Percentiles rank a stretch among this genome's conserved stretches.
Conservation (phyloP, 2,329 filamentous ascomycete species). For the Fusarium xyrophilum region DNA sequence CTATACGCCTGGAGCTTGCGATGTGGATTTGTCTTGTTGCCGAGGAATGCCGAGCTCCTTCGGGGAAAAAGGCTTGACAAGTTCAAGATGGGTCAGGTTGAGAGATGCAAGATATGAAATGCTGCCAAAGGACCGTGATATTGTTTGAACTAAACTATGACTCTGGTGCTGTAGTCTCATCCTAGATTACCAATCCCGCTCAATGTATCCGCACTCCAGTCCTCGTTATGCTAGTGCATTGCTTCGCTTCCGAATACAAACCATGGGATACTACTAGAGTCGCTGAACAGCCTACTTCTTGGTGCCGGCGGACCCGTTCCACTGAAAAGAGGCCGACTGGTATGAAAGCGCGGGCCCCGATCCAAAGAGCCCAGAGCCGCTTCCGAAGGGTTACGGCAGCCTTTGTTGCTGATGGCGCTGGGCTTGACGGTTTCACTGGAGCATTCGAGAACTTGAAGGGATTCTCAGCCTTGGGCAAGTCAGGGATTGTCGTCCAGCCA, state of each 20-base stretch:
- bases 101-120: not conserved
- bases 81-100: not conserved
- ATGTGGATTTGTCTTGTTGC: not conserved
- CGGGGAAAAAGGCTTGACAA: accelerated
- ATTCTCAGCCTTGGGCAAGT: not conserved
- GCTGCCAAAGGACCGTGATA: not conserved
- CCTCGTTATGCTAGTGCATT: not conserved
- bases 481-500: not conserved
- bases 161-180: not conserved
- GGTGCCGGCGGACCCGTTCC: not conserved
- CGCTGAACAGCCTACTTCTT: not conserved
- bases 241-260: not conserved
- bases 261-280: accelerated
- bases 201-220: not conserved
- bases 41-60: not conserved
- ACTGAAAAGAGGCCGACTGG: not conserved
- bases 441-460: not conserved
- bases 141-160: not conserved
- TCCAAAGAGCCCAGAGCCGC: not conserved
- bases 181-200: too few relatives aligned
- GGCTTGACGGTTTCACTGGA: not conserved
- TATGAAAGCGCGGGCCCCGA: not conserved
- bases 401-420: not conserved
- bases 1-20: not conserved
- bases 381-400: not conserved